These are phyloP conservation scores for Pholiota microspora DNA, from an alignment of 768 basidiomycete genomes.

Conservation along the genomic window DNA sequence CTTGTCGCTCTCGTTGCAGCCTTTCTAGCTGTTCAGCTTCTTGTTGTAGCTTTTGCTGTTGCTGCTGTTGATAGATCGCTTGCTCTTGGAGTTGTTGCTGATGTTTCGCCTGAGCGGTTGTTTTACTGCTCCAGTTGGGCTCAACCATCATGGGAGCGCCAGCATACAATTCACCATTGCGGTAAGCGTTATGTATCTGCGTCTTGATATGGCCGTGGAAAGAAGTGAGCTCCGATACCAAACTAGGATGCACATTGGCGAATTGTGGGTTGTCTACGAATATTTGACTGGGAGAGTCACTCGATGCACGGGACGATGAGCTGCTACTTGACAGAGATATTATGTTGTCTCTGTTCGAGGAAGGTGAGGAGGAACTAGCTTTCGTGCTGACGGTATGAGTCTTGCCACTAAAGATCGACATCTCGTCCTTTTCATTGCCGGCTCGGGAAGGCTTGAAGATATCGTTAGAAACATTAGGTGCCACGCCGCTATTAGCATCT, in stretches of 20 bases:
- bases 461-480: constrained; percentile 46
- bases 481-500: constrained; percentile 45
- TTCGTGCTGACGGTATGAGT: constrained; percentile 62
- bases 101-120: constrained; percentile 1
- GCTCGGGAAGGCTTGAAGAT: constrained; percentile 53
- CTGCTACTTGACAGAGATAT: constrained; percentile 3
- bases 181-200: constrained; percentile 48
- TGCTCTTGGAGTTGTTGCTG: constrained; percentile 18
- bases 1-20: constrained; percentile 18
- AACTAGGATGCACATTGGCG: constrained; percentile 50
- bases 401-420: constrained; percentile 76
- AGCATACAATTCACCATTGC: constrained; percentile 33
- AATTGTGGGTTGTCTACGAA: constrained; percentile 38
- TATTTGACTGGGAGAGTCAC: constrained; percentile 30
- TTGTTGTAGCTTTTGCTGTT: constrained; percentile 26
- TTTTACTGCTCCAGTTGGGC: constrained; percentile 3
- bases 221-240: constrained; percentile 52
- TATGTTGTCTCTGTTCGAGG: constrained; percentile 8
- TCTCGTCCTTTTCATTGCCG: constrained; percentile 58
- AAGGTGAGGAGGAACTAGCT: constrained; percentile 18
- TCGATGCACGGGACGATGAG: constrained; percentile 24
- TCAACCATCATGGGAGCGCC: constrained; percentile 28
- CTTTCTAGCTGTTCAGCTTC: constrained; percentile 22
- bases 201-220: constrained; percentile 54
- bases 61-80: constrained; percentile 24